A percentile compares a stretch with the other conserved stretches of the same genome.
phyloP scores from a whole-genome alignment of 345 rosid species.

The Eucalyptus victrix region DNA sequence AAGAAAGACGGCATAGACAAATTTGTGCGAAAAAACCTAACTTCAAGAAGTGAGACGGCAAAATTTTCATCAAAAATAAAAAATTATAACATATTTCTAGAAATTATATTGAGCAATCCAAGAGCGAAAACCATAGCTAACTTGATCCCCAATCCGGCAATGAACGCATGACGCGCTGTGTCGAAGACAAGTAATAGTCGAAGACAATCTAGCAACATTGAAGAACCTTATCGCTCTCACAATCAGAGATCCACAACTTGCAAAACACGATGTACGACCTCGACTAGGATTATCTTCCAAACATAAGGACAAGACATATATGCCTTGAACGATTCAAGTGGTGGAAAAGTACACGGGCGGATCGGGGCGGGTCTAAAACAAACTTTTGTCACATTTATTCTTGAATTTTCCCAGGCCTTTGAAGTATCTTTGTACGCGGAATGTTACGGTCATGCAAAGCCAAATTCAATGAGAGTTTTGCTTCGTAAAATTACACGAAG shows the following conservation, averaged over 20 bases:
- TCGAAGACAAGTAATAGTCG: neutral
- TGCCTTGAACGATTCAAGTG: neutral
- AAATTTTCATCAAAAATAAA: neutral
- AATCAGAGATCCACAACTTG: neutral
- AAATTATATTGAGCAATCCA: neutral
- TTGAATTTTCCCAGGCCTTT: neutral
- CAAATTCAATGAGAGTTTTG: neutral
- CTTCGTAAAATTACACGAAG: neutral
- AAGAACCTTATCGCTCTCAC: neutral
- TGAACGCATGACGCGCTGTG: neutral
- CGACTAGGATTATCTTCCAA: neutral
- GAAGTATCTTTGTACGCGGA: neutral
- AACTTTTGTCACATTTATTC: neutral
- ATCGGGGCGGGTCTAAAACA: neutral
- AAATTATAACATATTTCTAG: neutral
- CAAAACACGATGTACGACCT: neutral
- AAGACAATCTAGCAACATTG: neutral
- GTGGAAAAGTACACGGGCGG: neutral
- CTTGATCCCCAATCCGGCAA: neutral
- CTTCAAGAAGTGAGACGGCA: neutral
- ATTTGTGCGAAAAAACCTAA: neutral
- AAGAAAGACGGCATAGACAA: neutral
- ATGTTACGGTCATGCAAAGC: neutral
- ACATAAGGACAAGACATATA: neutral
- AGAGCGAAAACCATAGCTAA: neutral